Evolutionary conservation across 2,329 filamentous ascomycete genomes (phyloP).

Genomic region (Exophiala viscosa): DNA sequence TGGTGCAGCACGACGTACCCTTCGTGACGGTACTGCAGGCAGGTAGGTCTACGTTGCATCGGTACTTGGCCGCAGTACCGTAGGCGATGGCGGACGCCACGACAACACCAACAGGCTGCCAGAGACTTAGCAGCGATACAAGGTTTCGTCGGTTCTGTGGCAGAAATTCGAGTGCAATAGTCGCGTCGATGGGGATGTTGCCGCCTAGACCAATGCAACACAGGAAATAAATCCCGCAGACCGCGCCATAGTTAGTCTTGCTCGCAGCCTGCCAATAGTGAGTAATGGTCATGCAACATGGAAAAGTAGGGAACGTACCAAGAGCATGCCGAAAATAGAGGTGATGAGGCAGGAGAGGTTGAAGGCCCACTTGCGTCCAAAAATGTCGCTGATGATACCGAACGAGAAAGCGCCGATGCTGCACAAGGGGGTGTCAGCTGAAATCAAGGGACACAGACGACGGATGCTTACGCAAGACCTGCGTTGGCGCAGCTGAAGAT

Average conservation of each 20-base stretch:
- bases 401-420: constrained; percentile 66
- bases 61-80: constrained; percentile 69
- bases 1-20: constrained; percentile 17
- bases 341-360: constrained; percentile 73
- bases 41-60: constrained; percentile 29
- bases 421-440: too few species aligned
- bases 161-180: constrained; percentile 53
- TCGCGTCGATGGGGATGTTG: constrained; percentile 34
- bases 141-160: constrained; percentile 55
- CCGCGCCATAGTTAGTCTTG: constrained; percentile 42
- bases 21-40: constrained; percentile 13
- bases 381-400: constrained; percentile 75
- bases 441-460: too few species aligned
- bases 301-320: background rate
- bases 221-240: constrained; percentile 54
- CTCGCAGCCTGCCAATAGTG: background rate
- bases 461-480: constrained; percentile 57
- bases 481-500: constrained; percentile 55
- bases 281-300: too few species aligned
- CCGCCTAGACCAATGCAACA: constrained; percentile 39
- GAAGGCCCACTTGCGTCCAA: constrained; percentile 71
- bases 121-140: constrained; percentile 74
- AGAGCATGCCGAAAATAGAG: constrained; percentile 63
- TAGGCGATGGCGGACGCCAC: constrained; percentile 59
- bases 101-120: constrained; percentile 82